Evolutionary conservation across 1,139 yeast species (phyloP), one percentile per base, ranked within the genome.

Genomic region (Yamadazyma diospyri): DNA sequence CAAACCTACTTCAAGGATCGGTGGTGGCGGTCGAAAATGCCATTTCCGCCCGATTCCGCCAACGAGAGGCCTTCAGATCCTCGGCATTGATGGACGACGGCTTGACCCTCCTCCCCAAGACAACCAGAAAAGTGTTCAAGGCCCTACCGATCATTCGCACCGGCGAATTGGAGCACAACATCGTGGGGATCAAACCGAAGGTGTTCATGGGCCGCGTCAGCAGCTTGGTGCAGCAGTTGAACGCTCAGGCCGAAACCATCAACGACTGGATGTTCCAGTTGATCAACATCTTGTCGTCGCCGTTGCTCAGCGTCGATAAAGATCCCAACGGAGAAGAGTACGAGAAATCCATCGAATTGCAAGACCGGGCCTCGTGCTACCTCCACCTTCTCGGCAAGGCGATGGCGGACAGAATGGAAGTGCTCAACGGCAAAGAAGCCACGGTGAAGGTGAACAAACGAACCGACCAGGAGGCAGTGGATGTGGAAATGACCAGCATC

Each of bases 291-390:
- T 63, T 80, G 39, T 55, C 60, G 34, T 64, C 61, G 32, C 79
- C 72, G 6, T 61, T 77, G 23, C 61, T 60, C 40, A 53, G 60
- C 2, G 67, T 64, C 23, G 71, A 69, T 11, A 63, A 65, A 32
- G 67, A 67, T 33, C 80, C 82, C 2, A 78, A 78, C 39, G 94
- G 94, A 13, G 85, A 78, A 35, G 97, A 88, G 46, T 92, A 88
- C 52, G 79, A 76, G 16, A 72, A 72, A 11, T 78, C 94, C 0
- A 64, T 89, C 32, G 75, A 76, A 26, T 80, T 75, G 29, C 97
- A 89, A 54, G 94, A 82, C 38, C 67, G 70, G 38, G 81, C 81
- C 0, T 78, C 78, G 27, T 69, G 77, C 1, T 75, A 80, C 39
- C 62, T 88, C 33, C 83, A 79, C 38, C 75, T 78, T 7, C 44